phyloP scores from a whole-genome alignment of 2,329 filamentous ascomycete species.

The Fusarium longipes region DNA sequence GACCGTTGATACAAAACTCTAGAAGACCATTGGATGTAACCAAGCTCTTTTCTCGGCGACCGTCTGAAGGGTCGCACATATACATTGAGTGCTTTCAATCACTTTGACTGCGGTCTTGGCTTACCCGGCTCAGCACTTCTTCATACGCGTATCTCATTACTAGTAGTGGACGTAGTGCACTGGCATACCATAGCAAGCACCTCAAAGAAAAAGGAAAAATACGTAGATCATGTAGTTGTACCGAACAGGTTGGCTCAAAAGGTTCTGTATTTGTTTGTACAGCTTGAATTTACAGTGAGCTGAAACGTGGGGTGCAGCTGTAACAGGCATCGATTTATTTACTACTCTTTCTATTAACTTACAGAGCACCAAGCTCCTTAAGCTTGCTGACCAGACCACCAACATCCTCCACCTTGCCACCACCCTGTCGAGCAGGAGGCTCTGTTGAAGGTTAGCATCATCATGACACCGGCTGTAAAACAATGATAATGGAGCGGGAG shows the following conservation, averaged over 20 bases:
- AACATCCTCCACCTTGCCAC: constrained; percentile 97
- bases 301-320: background rate
- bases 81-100: background rate
- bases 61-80: background rate
- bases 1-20: background rate
- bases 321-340: background rate
- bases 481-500: background rate
- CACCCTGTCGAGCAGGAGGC: constrained; percentile 87
- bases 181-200: background rate
- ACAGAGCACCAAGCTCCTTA: constrained; percentile 95
- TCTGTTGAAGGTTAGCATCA: constrained; percentile 62
- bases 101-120: background rate
- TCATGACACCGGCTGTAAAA: background rate
- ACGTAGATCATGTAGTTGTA: background rate
- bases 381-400: constrained; percentile 93
- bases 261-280: background rate
- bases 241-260: background rate
- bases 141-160: too few relatives aligned
- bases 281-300: background rate
- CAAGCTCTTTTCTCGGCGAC: background rate
- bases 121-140: too few relatives aligned
- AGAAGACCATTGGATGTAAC: background rate
- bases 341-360: constrained; percentile 44
- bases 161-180: too few relatives aligned
- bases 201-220: too few relatives aligned